Conservation (phyloP, 371 early-diverging fungal species). For the Mucor velutinosus region DNA sequence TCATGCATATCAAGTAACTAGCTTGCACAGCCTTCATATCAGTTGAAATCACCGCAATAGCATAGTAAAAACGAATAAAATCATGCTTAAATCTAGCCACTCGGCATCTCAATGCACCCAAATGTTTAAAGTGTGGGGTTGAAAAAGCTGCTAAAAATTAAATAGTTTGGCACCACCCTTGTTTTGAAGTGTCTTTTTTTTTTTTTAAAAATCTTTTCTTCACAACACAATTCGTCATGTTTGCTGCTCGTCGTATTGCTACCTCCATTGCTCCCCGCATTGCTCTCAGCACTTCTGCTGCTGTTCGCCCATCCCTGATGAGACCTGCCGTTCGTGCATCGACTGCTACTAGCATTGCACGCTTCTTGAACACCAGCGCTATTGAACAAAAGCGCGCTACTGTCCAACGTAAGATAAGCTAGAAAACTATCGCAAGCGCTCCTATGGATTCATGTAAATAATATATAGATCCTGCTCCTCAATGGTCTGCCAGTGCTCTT, state of each 20-base stretch:
- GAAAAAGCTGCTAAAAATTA: background rate
- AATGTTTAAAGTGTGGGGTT: background rate
- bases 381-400: slow-evolving; percentile 28
- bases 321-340: slow-evolving; percentile 12
- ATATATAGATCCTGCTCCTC: slow-evolving; percentile 64
- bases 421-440: background rate
- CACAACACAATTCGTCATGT: slow-evolving; percentile 2
- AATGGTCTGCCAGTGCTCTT: slow-evolving; percentile 75
- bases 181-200: background rate
- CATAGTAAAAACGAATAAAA: background rate
- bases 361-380: slow-evolving; percentile 18
- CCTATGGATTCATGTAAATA: background rate
- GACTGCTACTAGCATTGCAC: slow-evolving; percentile 10
- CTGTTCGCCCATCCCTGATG: slow-evolving; percentile 5
- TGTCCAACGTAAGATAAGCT: slow-evolving; percentile 22
- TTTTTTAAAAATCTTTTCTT: background rate
- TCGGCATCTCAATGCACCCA: background rate
- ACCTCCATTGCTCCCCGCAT: slow-evolving; percentile 18
- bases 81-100: background rate
- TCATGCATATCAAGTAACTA: too few relatives aligned
- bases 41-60: too few relatives aligned
- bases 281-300: slow-evolving; percentile 7
- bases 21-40: too few relatives aligned
- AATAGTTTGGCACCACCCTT: background rate
- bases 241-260: slow-evolving; percentile 26